Evolutionary conservation across 2,329 filamentous ascomycete genomes (phyloP), one percentile per base, ranked within the genome.

Genomic region (Fusarium stilboides): DNA sequence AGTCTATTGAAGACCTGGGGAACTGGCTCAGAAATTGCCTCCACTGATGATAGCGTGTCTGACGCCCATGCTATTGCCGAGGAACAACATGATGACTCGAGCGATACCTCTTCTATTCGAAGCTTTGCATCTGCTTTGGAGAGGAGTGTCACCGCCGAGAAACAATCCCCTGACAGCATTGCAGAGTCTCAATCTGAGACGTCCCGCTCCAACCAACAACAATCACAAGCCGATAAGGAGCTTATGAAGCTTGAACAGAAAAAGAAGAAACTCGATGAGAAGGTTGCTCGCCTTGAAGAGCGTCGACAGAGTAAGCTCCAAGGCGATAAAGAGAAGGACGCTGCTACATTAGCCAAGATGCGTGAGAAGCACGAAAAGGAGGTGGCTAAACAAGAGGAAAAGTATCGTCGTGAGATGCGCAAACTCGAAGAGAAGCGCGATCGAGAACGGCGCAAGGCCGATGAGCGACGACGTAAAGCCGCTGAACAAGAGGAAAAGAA

Each of bases 391-490:
- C 87, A 90, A 53, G 87, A 91, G 69, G 89, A 89, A 34, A 91
- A 89, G 70, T 89, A 90, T 71, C 85, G 86, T 66, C 85, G 85
- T 14, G 90, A 93, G 73, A 80, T 92, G 45, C 81, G 81, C 65
- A 91, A 90, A 77, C 80, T 92, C 3, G 88, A 92, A 67, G 85
- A 88, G 68, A 89, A 88, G 79, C 87, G 88, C 47, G 82, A 84
- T 60, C 86, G 85, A 59, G 91, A 94, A 73, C 83, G 88, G 62
- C 83, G 82, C 70, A 91, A 90, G 77, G 85, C 85, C 2, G 84
- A 86, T 59, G 84, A 85, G 46, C 78, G 83, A 26, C 80, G 79
- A 45, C 80, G 79, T 26, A 90, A 89, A 77, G 78, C 80, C 20
- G 73, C 75, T 1, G 88, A 89, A 76, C 82, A 84, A 37, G 86